Evolutionary conservation across 1,139 yeast genomes (phyloP), one percentile per base, ranked within the genome.

Genomic region (Candida buenavistaensis): DNA sequence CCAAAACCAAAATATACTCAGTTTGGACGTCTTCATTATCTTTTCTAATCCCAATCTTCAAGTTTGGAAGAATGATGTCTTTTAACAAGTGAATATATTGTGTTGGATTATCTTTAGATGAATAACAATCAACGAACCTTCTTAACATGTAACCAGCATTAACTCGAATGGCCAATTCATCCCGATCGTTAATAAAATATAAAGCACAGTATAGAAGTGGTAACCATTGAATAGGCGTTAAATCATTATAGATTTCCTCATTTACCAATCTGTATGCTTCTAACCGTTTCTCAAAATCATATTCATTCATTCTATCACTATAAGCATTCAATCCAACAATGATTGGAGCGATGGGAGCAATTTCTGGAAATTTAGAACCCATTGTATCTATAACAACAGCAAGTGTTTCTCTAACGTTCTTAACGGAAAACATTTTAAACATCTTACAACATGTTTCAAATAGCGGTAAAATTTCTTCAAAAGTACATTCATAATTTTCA

Each of bases 91-190:
- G 54, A 4, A 74, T 55, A 31, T 69, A 68, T 3, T 54, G 66
- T 3, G 55, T 65, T 1, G 45, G 58, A 5, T 59, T 39, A 2
- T 49, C 46, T 34, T 65, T 62, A 3, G 47, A 49, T 3, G 78
- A 65, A 23, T 68, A 62, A 24, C 76, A 68, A 47, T 87, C 96
- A 33, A 87, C 63, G 52, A 81, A 88, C 32, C 84, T 68, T 38
- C 71, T 72, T 43, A 92, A 57, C 1, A 82, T 62, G 48, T 75
- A 82, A 1, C 87, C 64, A 1, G 96, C 88, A 52, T 85, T 88
- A 1, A 87, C 75, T 57, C 97, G 73, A 36, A 92, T 64, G 0
- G 96, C 83, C 39, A 85, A 68, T 55, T 92, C 99, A 14, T 78
- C 82, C 23, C 80, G 82, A 50, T 88, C 95, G 40, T 80, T 80